Conservation (phyloP, 1,284 basidiomycete genomes). For the Cryptococcus sp. region DNA sequence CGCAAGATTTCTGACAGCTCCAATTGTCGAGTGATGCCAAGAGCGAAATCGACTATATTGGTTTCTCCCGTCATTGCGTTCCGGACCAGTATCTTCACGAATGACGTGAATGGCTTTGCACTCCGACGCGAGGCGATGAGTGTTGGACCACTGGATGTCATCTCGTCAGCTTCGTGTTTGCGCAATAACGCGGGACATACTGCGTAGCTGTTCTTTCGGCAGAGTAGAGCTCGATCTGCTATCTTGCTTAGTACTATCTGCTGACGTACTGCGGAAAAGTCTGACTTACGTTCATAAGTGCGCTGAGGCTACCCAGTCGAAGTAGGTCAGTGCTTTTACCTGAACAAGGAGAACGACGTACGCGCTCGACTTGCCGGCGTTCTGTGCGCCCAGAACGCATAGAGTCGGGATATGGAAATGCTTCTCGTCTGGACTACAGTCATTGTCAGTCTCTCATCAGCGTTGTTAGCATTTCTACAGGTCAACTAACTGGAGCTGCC, state of each 20-base stretch:
- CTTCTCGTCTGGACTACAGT: constrained; percentile 6
- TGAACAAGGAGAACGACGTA: constrained; percentile 10
- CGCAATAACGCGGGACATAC: constrained; percentile 14
- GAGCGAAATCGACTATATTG: constrained; percentile 7
- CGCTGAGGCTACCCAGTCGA: constrained; percentile 8
- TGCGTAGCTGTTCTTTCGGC: constrained; percentile 18
- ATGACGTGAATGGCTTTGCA: constrained; percentile 10
- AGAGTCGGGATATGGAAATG: constrained; percentile 17
- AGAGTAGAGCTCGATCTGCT: constrained; percentile 20
- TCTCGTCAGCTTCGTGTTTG: background rate
- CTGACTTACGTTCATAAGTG: constrained; percentile 12
- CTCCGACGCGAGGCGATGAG: constrained; percentile 23
- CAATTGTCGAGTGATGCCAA: background rate
- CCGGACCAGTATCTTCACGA: constrained; percentile 18
- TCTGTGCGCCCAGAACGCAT: constrained; percentile 28
- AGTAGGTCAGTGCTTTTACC: background rate
- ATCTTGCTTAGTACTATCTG: background rate
- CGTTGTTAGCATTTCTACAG: background rate
- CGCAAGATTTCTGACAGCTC: constrained; percentile 11
- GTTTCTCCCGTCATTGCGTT: background rate
- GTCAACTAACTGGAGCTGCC: constrained; percentile 5
- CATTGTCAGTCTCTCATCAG: background rate
- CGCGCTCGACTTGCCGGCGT: constrained; percentile 34
- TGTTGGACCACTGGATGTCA: constrained; percentile 21
- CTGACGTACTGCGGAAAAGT: background rate